A percentile compares a stretch with the other conserved stretches of the same genome.
phyloP scores from a whole-genome alignment of 2,329 filamentous ascomycete genomes.

The Didymella segeticola region DNA sequence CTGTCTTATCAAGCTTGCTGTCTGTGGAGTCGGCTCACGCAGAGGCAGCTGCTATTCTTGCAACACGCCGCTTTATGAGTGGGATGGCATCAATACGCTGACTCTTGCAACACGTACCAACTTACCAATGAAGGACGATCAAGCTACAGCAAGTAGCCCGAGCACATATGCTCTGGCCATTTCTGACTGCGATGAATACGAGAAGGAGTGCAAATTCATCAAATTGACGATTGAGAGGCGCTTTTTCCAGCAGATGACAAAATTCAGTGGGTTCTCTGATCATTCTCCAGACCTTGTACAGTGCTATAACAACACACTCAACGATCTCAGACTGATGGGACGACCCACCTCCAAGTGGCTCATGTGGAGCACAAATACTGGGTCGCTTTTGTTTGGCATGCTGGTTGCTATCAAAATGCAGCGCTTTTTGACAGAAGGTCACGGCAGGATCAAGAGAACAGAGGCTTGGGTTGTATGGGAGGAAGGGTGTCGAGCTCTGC shows the following conservation, averaged over 20 bases:
- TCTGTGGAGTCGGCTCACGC: background rate
- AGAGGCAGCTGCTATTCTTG: slow-evolving; percentile 24
- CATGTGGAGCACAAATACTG: slow-evolving; percentile 15
- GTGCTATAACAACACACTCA: slow-evolving; percentile 19
- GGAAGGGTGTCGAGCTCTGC: slow-evolving; percentile 10
- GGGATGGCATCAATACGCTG: slow-evolving; percentile 31
- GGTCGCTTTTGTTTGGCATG: slow-evolving; percentile 24
- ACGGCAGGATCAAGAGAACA: slow-evolving; percentile 17
- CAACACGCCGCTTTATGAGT: slow-evolving; percentile 23
- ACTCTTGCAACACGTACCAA: slow-evolving; percentile 30
- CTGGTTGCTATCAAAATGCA: slow-evolving; percentile 31
- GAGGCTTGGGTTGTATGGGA: slow-evolving; percentile 27
- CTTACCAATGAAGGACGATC: slow-evolving; percentile 10
- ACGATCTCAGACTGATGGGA: slow-evolving; percentile 11
- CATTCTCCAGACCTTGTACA: slow-evolving; percentile 20
- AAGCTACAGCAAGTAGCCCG: background rate
- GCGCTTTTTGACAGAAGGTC: slow-evolving; percentile 19
- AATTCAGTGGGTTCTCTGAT: slow-evolving; percentile 9
- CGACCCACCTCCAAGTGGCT: slow-evolving; percentile 24
- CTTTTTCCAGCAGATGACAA: slow-evolving; percentile 9
- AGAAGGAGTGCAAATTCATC: slow-evolving; percentile 25
- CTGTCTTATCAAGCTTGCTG: slow-evolving; percentile 25
- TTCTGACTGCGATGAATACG: slow-evolving; percentile 13
- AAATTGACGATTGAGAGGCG: slow-evolving; percentile 2
- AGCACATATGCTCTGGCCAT: background rate